Conservation (phyloP, 768 basidiomycete species). For the Guyanaporus albipodus region DNA sequence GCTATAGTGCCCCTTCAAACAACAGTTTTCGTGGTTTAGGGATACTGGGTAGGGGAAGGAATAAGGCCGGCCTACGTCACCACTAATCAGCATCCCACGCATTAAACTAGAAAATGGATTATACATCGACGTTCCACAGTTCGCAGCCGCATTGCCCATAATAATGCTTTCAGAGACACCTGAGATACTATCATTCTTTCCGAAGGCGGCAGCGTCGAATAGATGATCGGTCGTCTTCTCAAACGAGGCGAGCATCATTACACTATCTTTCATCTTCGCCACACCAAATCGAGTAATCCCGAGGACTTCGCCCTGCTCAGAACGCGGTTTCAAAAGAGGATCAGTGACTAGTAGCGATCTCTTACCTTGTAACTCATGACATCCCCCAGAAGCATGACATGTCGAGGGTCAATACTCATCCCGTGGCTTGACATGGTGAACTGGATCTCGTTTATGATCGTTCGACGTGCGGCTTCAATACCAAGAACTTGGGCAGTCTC, state of each 20-base stretch:
- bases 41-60: conserved; percentile 30
- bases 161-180: conserved; percentile 99
- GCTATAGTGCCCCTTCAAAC: conserved; percentile 33
- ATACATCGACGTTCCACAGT: conserved; percentile 92
- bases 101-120: conserved; percentile 21
- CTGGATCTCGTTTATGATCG: conserved; percentile 96
- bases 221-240: conserved; percentile 99
- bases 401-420: conserved; percentile 98
- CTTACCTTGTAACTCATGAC: conserved; percentile 96
- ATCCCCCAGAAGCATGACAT: conserved; percentile 97
- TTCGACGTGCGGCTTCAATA: conserved; percentile 91
- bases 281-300: conserved; percentile 99
- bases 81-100: conserved; percentile 2
- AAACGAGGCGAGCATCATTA: conserved; percentile 98
- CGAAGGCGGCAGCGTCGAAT: conserved; percentile 95
- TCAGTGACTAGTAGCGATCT: not conserved
- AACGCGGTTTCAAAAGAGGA: not conserved
- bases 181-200: conserved; percentile 91
- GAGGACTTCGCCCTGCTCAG: conserved; percentile 81
- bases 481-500: conserved; percentile 95
- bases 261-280: conserved; percentile 99
- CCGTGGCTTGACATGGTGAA: conserved; percentile 97
- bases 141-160: conserved; percentile 95
- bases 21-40: conserved; percentile 34
- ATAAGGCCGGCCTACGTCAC: conserved; percentile 36